These are phyloP conservation scores for Chionographis japonica DNA, from an alignment of 106 monocot species.

Conservation along the genomic window DNA sequence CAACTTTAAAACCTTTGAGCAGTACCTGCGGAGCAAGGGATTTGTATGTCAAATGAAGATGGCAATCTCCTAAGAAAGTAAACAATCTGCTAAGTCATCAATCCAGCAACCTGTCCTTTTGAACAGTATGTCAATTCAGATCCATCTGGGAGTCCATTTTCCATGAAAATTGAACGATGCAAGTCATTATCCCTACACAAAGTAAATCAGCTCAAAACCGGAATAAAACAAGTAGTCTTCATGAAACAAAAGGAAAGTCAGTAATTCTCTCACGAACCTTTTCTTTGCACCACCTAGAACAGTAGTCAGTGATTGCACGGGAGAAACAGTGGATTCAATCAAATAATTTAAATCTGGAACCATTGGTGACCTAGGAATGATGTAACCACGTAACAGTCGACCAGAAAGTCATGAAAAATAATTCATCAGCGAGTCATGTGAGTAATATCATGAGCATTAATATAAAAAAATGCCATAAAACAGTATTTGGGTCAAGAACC, in stretches of 20 bases:
- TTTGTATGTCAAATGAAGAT: background rate
- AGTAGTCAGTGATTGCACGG: background rate
- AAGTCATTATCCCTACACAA: slow-evolving; percentile 38
- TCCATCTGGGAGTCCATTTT: slow-evolving; percentile 54
- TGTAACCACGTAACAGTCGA: background rate
- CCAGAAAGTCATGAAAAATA: background rate
- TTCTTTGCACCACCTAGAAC: slow-evolving; percentile 15
- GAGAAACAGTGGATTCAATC: background rate
- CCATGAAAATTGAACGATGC: slow-evolving; percentile 44
- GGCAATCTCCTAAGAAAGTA: background rate
- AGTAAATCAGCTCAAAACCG: background rate
- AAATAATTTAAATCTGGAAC: background rate
- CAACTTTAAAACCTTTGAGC: slow-evolving; percentile 48
- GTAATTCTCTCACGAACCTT: slow-evolving; percentile 3
- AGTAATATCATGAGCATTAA: background rate
- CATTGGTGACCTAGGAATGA: background rate
- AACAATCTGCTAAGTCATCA: background rate
- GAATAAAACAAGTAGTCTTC: background rate
- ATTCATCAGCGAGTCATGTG: no score
- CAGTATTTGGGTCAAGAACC: no score
- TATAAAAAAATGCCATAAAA: no score
- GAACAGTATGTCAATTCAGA: slow-evolving; percentile 36
- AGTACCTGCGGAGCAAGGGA: slow-evolving; percentile 29
- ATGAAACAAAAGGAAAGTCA: background rate
- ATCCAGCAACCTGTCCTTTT: slow-evolving; percentile 41